Evolutionary conservation across 2,329 filamentous ascomycete species (phyloP).

Genomic region (Aspergillus arachidicola): DNA sequence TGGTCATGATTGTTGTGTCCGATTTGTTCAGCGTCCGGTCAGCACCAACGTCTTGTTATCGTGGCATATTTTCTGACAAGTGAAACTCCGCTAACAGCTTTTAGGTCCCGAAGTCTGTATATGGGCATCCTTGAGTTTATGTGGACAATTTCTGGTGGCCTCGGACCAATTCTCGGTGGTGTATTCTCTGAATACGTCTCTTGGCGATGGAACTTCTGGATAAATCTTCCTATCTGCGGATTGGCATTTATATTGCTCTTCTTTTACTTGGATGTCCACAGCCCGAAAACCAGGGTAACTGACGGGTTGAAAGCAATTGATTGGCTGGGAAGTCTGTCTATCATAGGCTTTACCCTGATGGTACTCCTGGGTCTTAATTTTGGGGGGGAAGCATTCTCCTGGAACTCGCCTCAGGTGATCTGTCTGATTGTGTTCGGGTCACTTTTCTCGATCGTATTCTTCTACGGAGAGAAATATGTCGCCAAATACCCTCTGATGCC

Average conservation of each 20-base stretch:
- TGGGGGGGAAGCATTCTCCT: slow-evolving; percentile 54
- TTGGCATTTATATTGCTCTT: slow-evolving; percentile 52
- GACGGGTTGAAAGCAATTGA: slow-evolving; percentile 56
- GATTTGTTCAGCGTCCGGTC: slow-evolving; percentile 56
- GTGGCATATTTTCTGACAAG: background rate
- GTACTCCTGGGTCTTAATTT: slow-evolving; percentile 57
- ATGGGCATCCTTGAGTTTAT: slow-evolving; percentile 54
- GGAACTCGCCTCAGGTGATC: slow-evolving; percentile 57
- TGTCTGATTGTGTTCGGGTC: slow-evolving; percentile 55
- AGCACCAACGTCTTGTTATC: background rate
- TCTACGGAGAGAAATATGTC: slow-evolving; percentile 63
- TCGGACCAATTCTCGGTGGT: slow-evolving; percentile 58
- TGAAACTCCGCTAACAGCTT: background rate
- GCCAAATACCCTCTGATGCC: slow-evolving; percentile 69
- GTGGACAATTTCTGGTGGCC: slow-evolving; percentile 56
- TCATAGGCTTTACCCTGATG: slow-evolving; percentile 53
- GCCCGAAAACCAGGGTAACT: slow-evolving; percentile 53
- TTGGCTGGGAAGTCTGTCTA: slow-evolving; percentile 54
- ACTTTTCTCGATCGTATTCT: slow-evolving; percentile 52
- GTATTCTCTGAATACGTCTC: slow-evolving; percentile 42
- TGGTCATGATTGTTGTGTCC: slow-evolving; percentile 56
- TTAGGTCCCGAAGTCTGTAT: slow-evolving; percentile 49
- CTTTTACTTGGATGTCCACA: slow-evolving; percentile 56
- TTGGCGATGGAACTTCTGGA: slow-evolving; percentile 60
- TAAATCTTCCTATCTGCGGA: slow-evolving; percentile 56